Percentiles rank a stretch among this genome's conserved stretches.
Conservation (phyloP, 129 eudicot genomes). For the Cynara cardunculus region DNA sequence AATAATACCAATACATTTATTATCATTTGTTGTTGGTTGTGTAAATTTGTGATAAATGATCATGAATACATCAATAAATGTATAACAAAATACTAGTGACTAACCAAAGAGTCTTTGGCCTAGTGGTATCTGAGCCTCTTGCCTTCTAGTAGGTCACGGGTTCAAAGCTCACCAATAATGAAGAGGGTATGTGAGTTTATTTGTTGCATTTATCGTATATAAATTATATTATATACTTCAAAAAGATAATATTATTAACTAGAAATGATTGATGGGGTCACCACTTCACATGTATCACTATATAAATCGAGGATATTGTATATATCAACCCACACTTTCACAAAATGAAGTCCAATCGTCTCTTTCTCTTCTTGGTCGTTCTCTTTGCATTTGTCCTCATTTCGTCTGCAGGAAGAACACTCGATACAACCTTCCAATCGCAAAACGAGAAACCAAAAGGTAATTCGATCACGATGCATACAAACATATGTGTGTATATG, state of each 20-base stretch:
- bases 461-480: not conserved
- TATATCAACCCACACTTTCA: not conserved
- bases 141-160: no score
- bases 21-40: not conserved
- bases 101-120: no score
- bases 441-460: conserved; percentile 7
- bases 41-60: no score
- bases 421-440: not conserved
- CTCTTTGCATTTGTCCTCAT: not conserved
- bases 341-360: not conserved
- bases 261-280: no score
- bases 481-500: not conserved
- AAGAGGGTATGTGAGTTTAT: no score
- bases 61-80: not conserved
- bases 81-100: no score
- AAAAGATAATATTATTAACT: no score
- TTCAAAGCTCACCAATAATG: no score
- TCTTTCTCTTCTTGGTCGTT: conserved; percentile 1
- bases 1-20: no score
- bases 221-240: no score
- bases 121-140: no score
- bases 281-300: not conserved
- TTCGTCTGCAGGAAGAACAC: conserved; percentile 11
- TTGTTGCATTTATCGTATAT: no score
- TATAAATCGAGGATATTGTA: not conserved